Base-by-base conservation (phyloP, 176 grass and related monocot genomes). In the Juncus inflexus region DNA sequence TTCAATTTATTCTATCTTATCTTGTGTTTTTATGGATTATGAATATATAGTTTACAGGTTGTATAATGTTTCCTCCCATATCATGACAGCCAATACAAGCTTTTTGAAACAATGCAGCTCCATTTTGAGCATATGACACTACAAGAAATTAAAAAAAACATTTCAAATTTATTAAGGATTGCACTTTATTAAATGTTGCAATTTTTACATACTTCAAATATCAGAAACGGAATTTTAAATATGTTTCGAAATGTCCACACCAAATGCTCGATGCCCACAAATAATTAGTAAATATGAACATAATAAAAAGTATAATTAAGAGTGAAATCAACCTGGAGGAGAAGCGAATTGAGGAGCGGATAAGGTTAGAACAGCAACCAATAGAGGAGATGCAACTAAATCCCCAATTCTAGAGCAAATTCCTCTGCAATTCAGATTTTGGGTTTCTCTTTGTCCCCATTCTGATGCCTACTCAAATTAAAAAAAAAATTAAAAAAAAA, bases 1-100 rank as follows among this genome's bases (percentile, higher is more conserved):
- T 41, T 55, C 55, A 38, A 38, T 28, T 12, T 13, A 38, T n/a
- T 62, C 35, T 53, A 36, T 71, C 50, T 62, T 54, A 56, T 42
- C 10, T 59, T 28, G 1, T 28, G 1, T 28, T 28, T 28, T 28
- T 28, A 28, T 28, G 19, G 19, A 1, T 28, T 28, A 28, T 28
- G 19, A 28, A 28, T 28, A 28, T 28, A 28, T 28, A 63, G 50
- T 50, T 88, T 73, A 91, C 87, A 15, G 92, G 87, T 69, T 89
- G 92, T 47, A 96, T 41, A 43, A 96, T 89, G 66, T 91, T 96
- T 59, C 87, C 92, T 67, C 92, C 87, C 77, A 86, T 96, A 54
- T 89, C 92, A 79, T 96, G 92, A 77, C 92, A 91, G 11, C 87
- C 92, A 12, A 96, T 89, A 74, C 92, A 91, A 5, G 87, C 92